A percentile compares a stretch with the other conserved stretches of the same genome.
Conservation (phyloP, 495 filamentous ascomycete species). For the Lasiosphaeris hirsuta region DNA sequence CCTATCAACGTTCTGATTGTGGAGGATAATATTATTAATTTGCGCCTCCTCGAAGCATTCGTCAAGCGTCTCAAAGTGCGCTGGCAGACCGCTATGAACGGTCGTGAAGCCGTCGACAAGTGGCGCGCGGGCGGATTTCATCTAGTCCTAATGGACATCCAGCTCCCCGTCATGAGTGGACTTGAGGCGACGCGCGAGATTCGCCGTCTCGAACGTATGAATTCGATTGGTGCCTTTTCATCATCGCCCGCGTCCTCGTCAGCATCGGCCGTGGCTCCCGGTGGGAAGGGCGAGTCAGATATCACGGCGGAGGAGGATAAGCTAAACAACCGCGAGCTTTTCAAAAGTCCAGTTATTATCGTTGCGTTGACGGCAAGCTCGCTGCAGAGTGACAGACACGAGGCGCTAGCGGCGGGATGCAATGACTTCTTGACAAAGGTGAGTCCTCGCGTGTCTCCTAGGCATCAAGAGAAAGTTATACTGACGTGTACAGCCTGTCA, state of each 20-base stretch:
- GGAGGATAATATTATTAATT: slow-evolving; percentile 97
- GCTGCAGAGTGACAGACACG: slow-evolving; percentile 90
- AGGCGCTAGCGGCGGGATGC: slow-evolving; percentile 91
- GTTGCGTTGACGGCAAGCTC: slow-evolving; percentile 92
- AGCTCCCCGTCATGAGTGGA: slow-evolving; percentile 95
- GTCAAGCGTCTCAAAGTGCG: slow-evolving; percentile 95
- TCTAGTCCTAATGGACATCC: slow-evolving; percentile 97
- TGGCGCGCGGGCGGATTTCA: slow-evolving; percentile 96
- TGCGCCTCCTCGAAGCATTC: slow-evolving; percentile 88
- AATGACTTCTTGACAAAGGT: slow-evolving; percentile 99
- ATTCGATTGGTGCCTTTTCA: slow-evolving; percentile 83
- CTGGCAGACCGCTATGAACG: slow-evolving; percentile 97
- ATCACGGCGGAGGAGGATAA: slow-evolving; percentile 59
- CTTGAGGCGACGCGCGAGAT: slow-evolving; percentile 98
- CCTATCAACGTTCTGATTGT: slow-evolving; percentile 98
- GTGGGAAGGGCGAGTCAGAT: not conserved
- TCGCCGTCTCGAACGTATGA: slow-evolving; percentile 79
- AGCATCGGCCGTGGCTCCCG: not conserved
- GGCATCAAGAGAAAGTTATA: not conserved
- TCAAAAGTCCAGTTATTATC: slow-evolving; percentile 96
- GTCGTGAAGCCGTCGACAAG: slow-evolving; percentile 83
- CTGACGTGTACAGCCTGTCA: slow-evolving; percentile 66
- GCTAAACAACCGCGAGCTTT: slow-evolving; percentile 66
- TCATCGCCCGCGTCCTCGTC: slow-evolving; percentile 26
- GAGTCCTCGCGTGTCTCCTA: slow-evolving; percentile 26